Percentiles rank a stretch among this genome's conserved stretches.
Conservation (phyloP, 805 yeast species). For the baker's yeast (Saccharomyces cerevisiae) region DNA sequence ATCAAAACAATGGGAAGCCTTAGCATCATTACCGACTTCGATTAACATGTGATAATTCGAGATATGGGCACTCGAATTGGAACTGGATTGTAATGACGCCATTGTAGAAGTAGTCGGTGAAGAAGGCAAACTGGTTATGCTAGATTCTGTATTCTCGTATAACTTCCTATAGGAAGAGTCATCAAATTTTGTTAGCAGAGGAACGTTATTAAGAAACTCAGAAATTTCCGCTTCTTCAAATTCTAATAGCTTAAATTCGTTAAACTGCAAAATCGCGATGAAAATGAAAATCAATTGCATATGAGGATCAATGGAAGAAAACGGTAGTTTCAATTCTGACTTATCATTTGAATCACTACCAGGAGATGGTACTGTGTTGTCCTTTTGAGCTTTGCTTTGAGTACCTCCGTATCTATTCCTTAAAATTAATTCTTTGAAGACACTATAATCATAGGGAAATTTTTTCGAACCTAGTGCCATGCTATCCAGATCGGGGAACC, state of each 20-base stretch:
- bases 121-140: constrained; percentile 1
- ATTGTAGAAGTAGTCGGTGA: constrained; percentile 7
- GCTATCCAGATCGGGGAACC: constrained; percentile 31
- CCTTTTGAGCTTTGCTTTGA: background rate
- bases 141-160: constrained; percentile 7
- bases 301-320: constrained; percentile 59
- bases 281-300: constrained; percentile 67
- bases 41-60: constrained; percentile 21
- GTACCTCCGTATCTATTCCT: constrained; percentile 20
- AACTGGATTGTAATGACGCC: constrained; percentile 3
- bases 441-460: constrained; percentile 22
- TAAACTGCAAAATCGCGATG: constrained; percentile 70
- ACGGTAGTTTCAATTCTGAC: constrained; percentile 13
- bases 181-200: constrained; percentile 28
- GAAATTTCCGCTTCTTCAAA: constrained; percentile 85
- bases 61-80: background rate
- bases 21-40: constrained; percentile 35
- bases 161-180: constrained; percentile 25
- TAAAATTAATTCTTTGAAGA: constrained; percentile 23
- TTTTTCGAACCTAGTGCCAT: constrained; percentile 21
- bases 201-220: constrained; percentile 55
- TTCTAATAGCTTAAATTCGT: constrained; percentile 70
- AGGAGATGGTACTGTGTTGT: background rate
- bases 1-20: constrained; percentile 54
- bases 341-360: constrained; percentile 1